Base-by-base conservation (phyloP, 495 filamentous ascomycete genomes). In the Acidomyces sp. region DNA sequence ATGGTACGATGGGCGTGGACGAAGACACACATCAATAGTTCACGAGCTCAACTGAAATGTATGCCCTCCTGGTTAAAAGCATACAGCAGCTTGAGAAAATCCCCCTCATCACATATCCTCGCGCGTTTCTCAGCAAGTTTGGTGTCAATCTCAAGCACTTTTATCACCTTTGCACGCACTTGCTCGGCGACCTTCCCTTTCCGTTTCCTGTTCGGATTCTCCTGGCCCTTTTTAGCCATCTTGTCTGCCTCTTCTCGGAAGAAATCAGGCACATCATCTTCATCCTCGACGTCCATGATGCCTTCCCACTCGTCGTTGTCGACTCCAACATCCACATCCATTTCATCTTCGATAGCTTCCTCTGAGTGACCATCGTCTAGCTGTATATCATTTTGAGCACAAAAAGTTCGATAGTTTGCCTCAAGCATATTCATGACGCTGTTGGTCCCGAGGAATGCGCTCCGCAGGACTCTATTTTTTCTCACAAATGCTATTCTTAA, bases 31-130 rank as follows among this genome's bases (percentile, higher is more conserved):
- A 29, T 29, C 26, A 9, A 9, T 29, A 9, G 26, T 9, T 9
- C 26, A 9, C 26, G 9, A 13, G 9, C 15, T 74, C 63, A 93
- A 39, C 74, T 82, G 65, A 96, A 96, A 65, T 93, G 87, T 45
- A 94, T 88, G 12, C 84, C 84, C 55, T 93, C 83, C 42, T 83
- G 72, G 57, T 93, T 92, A 61, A 93, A 87, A 23, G 74, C 72
- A 67, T 74, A 78, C 48, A 82, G 52, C 50, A 82, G 45, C 61
- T 68, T 76, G 57, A 96, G 60, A 55, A 95, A 94, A 50, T 93
- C 86, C 36, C 81, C 82, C 60, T 93, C 83, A 56, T 93, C 85
- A 46, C 84, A 86, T 64, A 83, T 78, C 43, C 81, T 71, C 6
- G 85, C 80, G 44, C 86, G 62, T 64, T 78, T 82, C 30, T 92